Conservation (phyloP, 192 early-diverging fungal species). For the Coemansia umbellata region DNA sequence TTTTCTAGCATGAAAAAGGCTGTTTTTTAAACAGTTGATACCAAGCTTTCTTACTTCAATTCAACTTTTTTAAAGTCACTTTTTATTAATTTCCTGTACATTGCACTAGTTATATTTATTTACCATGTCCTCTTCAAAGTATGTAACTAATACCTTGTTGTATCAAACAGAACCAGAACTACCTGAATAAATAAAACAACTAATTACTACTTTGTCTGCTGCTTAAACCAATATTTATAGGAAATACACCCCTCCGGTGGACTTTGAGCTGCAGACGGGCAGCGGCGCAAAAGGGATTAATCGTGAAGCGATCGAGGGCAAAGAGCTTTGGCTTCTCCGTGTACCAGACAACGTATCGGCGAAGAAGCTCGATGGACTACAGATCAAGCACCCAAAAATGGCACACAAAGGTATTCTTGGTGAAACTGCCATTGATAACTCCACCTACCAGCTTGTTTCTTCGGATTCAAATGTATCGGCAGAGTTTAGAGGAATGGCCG, state of each 20-base stretch:
- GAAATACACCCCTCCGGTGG: conserved; percentile 31
- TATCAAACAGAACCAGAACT: no score
- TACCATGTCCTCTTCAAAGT: not conserved
- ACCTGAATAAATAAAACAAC: no score
- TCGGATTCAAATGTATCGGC: conserved; percentile 1
- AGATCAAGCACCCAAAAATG: conserved; percentile 31
- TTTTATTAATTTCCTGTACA: no score
- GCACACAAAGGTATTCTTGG: conserved; percentile 23
- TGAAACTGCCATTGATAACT: conserved; percentile 5
- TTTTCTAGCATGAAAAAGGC: no score
- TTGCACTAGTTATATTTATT: no score
- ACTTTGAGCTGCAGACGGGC: conserved; percentile 22
- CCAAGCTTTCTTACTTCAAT: no score
- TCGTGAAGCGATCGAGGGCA: conserved; percentile 13
- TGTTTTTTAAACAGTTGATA: no score
- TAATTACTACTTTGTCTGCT: no score
- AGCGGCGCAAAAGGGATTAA: conserved; percentile 2
- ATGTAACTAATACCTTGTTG: no score
- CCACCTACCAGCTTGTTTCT: conserved; percentile 24
- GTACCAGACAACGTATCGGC: conserved; percentile 36
- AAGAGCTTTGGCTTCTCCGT: conserved; percentile 48
- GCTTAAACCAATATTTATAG: no score
- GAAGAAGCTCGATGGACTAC: conserved; percentile 30
- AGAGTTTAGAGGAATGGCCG: conserved; percentile 42
- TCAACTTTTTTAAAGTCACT: no score